Evolutionary conservation across 1,284 basidiomycete genomes (phyloP), one percentile per base, ranked within the genome.

Genomic region (Cutaneotrichosporon arboriforme): DNA sequence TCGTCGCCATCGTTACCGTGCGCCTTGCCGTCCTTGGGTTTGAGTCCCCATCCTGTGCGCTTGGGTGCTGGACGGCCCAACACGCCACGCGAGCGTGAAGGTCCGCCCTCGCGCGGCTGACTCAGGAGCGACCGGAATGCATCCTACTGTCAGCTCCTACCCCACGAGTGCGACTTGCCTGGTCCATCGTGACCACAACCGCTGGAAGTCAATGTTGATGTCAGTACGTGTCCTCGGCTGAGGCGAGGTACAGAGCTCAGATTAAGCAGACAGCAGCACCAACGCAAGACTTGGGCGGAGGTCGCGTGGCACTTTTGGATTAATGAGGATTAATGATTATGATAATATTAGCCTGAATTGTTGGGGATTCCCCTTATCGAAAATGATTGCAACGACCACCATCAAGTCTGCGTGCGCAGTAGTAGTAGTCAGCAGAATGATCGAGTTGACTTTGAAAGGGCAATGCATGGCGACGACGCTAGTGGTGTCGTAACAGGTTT

Each of bases 71-170:
- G 40, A 5, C 50, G 62, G 14, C 72, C 71, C 1, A 74, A 61
- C 1, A 64, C 62, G 1, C 60, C 59, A 31, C 44, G 21, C 4
- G 57, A 55, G 18, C 62, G 56, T 2, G 64, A 62, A 9, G 58
- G 47, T 17, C 58, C 59, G 4, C 54, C 56, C 13, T 52, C 47
- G 8, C 68, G 54, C 3, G 72, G 68, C 9, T 66, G 62, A 10
- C 58, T 59, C 12, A 75, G 62, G 21, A 75, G 60, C 13, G 61
- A 64, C 15, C 73, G 52, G 54, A 75, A 75, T 0, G 71, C 70
- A 60, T 69, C 58, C 67, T 74, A 54, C 1, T 17, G 40, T 55
- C 49, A 55, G 51, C 47, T 23, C 8, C 2, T 18, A 22, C n/a
- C 5, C 13, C 8, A n/a, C 8, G 18, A 9, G 35, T 9, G 4